Conservation (phyloP, 345 rosid species). For the Pugionium dolabratum region DNA sequence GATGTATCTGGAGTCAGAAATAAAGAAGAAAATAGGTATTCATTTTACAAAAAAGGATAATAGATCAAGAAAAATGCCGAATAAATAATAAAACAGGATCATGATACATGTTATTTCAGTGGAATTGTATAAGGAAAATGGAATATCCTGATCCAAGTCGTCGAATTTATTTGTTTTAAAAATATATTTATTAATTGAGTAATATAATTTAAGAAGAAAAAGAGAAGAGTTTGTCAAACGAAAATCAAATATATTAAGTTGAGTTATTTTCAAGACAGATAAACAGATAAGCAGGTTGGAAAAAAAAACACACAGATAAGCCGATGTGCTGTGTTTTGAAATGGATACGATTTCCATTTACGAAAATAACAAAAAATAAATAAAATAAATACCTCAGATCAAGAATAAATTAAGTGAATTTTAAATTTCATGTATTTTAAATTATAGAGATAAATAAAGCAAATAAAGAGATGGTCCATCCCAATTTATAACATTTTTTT, state of each 20-base stretch:
- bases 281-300: neutral
- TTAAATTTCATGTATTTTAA: too few relatives aligned
- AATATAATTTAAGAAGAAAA: neutral
- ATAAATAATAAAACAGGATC: too few relatives aligned
- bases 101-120: too few relatives aligned
- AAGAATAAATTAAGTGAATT: neutral
- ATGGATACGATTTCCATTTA: too few relatives aligned
- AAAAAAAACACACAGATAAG: too few relatives aligned
- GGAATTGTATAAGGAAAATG: neutral
- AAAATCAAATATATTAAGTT: neutral
- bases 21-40: too few relatives aligned
- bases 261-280: slow-evolving; percentile 10
- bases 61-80: too few relatives aligned
- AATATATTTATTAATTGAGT: neutral
- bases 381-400: neutral
- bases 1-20: too few relatives aligned
- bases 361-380: neutral
- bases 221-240: slow-evolving; percentile 15
- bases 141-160: slow-evolving; percentile 26
- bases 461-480: neutral
- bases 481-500: neutral
- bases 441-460: neutral
- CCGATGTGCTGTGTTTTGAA: too few relatives aligned
- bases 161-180: slow-evolving; percentile 1
- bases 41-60: too few relatives aligned